Evolutionary conservation across 2,329 filamentous ascomycete species (phyloP), one percentile per base, ranked within the genome.

Genomic region (Alternaria ventricosa): DNA sequence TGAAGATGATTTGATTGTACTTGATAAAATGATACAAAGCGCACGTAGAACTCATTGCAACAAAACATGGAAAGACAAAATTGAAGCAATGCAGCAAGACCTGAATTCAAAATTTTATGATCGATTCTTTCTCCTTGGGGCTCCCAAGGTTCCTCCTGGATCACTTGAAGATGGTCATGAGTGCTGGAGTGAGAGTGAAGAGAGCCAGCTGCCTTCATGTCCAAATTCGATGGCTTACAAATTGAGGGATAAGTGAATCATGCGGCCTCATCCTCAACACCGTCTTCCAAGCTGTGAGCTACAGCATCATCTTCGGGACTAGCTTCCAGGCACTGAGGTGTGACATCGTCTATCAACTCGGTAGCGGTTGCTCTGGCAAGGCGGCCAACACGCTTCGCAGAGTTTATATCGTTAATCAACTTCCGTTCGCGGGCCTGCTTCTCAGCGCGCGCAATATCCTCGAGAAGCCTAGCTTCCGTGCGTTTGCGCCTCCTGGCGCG

Each of bases 1-100:
- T 18, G 2, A 7, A 18, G 10, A 6, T 1, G 2, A 22, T 12
- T 0, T n/a, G 28, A n/a, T 1, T 25, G 20, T 5, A 36, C 5
- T 18, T 23, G 20, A 41, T 11, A 18, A 3, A 11, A 1, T 0
- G 11, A 1, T 41, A 41, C 0, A 41, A 41, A 41, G n/a, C n/a
- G 36, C n/a, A 3, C 2, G 10, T 45, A 45, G 1, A 22, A 22
- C 3, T 3, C 10, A 47, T 25, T 13, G 33, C 10, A 28, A 20
- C 4, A 20, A 3, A 55, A 8, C 5, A 7, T 1, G 4, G n/a
- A 8, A 27, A 30, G 18, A 28, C 18, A 50, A 27, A 50, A 0
- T 30, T 13, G n/a, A 18, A 20, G n/a, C 4, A 20, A 11, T 7
- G 20, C 13, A 33, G 27, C 47, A 51, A 22, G 18, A 33, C 18